Conservation (phyloP, 2,329 filamentous ascomycete species). For the Exserohilum rostratum region DNA sequence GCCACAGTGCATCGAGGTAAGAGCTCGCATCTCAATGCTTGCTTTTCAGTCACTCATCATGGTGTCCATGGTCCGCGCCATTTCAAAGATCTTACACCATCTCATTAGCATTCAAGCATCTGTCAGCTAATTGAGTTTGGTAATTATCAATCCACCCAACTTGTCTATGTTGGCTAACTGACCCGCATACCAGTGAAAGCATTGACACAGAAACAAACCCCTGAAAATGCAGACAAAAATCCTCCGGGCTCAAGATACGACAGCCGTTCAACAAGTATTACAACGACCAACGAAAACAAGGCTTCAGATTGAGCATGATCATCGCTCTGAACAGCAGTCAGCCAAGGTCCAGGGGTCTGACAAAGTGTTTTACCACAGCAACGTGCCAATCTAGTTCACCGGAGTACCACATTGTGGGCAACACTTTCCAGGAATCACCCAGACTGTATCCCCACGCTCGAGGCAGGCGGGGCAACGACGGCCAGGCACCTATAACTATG, state of each 20-base stretch:
- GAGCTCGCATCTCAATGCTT: too few species aligned
- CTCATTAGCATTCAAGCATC: too few species aligned
- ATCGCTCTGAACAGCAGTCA: slow-evolving; percentile 8
- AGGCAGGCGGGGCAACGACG: slow-evolving; percentile 49
- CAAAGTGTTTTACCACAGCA: background rate
- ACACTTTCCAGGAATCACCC: slow-evolving; percentile 50
- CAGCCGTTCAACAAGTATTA: slow-evolving; percentile 11
- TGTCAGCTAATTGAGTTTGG: too few species aligned
- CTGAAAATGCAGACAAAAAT: slow-evolving; percentile 30
- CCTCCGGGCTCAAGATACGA: slow-evolving; percentile 23
- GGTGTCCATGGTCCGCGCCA: too few species aligned
- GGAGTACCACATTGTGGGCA: slow-evolving; percentile 49
- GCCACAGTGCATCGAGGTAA: too few species aligned
- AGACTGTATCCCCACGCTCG: slow-evolving; percentile 49
- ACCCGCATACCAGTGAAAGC: slow-evolving; percentile 6
- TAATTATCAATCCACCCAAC: too few species aligned
- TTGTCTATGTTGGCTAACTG: too few species aligned
- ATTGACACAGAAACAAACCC: slow-evolving; percentile 8
- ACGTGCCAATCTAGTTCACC: slow-evolving; percentile 41
- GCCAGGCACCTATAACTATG: slow-evolving; percentile 43
- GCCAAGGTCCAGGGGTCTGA: background rate
- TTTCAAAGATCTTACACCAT: too few species aligned
- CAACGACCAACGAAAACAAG: slow-evolving; percentile 12
- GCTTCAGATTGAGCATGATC: slow-evolving; percentile 8
- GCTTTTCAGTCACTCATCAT: too few species aligned